Evolutionary conservation across 2,329 filamentous ascomycete genomes (phyloP), one percentile per base, ranked within the genome.

Genomic region (Sporothrix brasiliensis): DNA sequence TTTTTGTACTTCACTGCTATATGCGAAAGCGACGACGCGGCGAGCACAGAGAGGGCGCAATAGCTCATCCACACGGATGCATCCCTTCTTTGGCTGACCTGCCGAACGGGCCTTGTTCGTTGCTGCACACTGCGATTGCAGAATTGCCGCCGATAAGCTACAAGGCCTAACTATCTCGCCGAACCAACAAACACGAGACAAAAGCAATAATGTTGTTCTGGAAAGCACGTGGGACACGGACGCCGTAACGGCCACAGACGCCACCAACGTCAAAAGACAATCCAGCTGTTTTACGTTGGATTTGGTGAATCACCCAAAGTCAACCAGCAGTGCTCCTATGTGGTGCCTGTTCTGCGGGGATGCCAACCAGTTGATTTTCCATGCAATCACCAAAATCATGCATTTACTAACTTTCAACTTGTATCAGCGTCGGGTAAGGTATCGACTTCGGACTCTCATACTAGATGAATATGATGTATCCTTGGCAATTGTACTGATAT

Each of bases 101-200:
- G 58, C 34, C 39, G 34, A 41, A 27, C 21, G 11, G 2, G 11
- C 21, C 39, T 47, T 3, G 21, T 63, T 39, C 58, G 39, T 21
- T 63, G 39, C n/a, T 19, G 58, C 58, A 47, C 27, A 47, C 11
- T 39, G 11, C 21, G 3, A 47, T 39, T 63, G 13, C 58, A 63
- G 39, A 63, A 63, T 39, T 39, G 58, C 58, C 21, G 58, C 14
- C 39, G 21, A 61, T 34, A 19, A 27, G 39, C 39, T 27, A 7
- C 58, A 47, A 47, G 58, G 58, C n/a, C 13, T 27, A 63, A 63
- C 58, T 63, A 63, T 63, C 58, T 47, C 41, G 58, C 58, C 58
- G 58, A 63, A 63, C 58, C 39, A 63, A 47, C 58, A 63, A 24
- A 47, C 39, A 63, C 21, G n/a, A 27, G n/a, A 63, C 24, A 41